Percentiles rank a stretch among this genome's conserved stretches.
Evolutionary conservation across 495 filamentous ascomycete species (phyloP).

Genomic region (Annulohypoxylon stygium): DNA sequence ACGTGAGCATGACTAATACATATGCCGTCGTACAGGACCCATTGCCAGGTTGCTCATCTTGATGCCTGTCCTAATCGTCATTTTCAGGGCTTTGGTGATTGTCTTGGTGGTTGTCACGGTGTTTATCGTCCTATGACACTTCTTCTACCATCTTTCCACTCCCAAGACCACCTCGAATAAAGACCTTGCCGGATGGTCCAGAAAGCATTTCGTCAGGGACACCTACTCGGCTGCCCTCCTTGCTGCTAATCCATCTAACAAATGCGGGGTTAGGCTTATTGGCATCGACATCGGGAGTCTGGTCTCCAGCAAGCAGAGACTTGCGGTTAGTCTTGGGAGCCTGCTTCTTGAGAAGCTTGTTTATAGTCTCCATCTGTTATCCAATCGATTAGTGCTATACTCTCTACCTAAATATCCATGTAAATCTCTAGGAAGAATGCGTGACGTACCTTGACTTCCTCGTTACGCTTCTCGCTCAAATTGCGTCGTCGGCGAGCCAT

Average conservation of each 20-base stretch:
- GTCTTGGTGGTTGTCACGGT: background rate
- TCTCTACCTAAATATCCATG: background rate
- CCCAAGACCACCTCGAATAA: constrained; percentile 54
- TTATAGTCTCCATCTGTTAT: constrained; percentile 94
- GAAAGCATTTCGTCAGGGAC: constrained; percentile 88
- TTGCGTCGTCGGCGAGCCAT: constrained; percentile 97
- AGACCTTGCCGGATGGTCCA: constrained; percentile 74
- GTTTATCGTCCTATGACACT: constrained; percentile 47
- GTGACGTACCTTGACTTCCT: constrained; percentile 90
- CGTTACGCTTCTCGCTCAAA: constrained; percentile 96
- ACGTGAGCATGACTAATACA: background rate
- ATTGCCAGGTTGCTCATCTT: background rate
- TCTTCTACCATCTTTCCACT: constrained; percentile 61
- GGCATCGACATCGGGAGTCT: constrained; percentile 64
- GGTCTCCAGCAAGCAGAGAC: constrained; percentile 62
- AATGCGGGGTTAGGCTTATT: constrained; percentile 74
- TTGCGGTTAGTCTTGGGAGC: constrained; percentile 83
- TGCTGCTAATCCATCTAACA: constrained; percentile 82
- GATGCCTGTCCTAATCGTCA: background rate
- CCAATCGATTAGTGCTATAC: constrained; percentile 11
- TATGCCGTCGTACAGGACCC: background rate
- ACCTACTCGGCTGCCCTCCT: constrained; percentile 73
- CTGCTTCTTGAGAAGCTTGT: constrained; percentile 95
- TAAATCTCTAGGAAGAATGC: background rate
- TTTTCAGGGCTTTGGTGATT: background rate